These are phyloP conservation scores for Adansonia gregorii DNA, from an alignment of 441 rosid genomes.

Conservation along the genomic window DNA sequence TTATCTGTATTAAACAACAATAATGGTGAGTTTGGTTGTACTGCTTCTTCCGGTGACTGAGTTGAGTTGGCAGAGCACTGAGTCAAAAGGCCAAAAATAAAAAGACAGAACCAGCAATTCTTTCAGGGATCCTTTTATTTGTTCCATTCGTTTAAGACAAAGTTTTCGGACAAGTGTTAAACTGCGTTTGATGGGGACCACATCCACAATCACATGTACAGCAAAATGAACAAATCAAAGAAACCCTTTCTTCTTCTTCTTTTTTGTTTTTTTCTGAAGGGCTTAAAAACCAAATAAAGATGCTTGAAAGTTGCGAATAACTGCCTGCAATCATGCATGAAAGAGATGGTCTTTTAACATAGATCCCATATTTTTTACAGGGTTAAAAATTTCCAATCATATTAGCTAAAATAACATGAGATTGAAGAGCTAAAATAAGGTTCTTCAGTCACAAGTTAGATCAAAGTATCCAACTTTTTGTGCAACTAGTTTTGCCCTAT, in stretches of 20 bases:
- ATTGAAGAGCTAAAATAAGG: not conserved
- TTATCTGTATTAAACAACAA: no score
- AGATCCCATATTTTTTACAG: not conserved
- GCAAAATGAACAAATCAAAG: not conserved
- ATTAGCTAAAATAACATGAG: not conserved
- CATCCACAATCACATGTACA: constrained; percentile 20
- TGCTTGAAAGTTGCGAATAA: no score
- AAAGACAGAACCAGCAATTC: not conserved
- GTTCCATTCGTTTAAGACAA: constrained; percentile 20
- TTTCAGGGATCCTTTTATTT: constrained; percentile 12
- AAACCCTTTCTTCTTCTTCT: no score
- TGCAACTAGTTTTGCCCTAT: not conserved
- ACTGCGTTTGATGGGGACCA: constrained; percentile 21
- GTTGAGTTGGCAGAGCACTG: not conserved
- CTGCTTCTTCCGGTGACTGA: not conserved
- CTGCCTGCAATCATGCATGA: no score
- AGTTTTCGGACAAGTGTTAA: constrained; percentile 22
- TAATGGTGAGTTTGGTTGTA: not conserved
- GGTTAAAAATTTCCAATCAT: not conserved
- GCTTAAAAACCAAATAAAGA: no score
- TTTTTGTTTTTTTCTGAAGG: no score
- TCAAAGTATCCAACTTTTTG: not conserved
- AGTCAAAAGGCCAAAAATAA: not conserved
- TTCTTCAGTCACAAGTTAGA: not conserved
- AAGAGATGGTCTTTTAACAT: not conserved